Conservation (phyloP, 2,329 filamentous ascomycete species). For the Penicillium sp. region DNA sequence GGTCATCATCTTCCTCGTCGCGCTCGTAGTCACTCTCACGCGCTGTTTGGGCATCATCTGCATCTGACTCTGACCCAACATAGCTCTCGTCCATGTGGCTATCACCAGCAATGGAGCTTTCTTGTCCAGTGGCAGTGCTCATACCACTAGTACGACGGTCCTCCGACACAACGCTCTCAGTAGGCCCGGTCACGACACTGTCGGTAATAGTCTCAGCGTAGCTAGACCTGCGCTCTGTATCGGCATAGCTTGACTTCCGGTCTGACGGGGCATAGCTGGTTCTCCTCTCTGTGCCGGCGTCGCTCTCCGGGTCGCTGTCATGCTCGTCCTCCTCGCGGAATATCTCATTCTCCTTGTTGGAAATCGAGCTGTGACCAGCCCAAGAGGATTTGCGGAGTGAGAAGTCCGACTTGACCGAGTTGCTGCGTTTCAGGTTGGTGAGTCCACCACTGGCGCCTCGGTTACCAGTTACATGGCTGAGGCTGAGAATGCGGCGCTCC, state of each 20-base stretch:
- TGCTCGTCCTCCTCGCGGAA: conserved; percentile 64
- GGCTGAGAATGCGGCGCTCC: conserved; percentile 78
- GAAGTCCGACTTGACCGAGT: conserved; percentile 68
- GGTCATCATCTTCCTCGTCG: conserved; percentile 17
- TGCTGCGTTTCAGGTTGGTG: conserved; percentile 69
- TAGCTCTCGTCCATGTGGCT: conserved; percentile 17
- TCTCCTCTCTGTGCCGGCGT: conserved; percentile 47
- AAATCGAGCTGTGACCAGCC: conserved; percentile 51
- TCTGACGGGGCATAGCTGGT: conserved; percentile 42
- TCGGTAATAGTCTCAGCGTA: conserved; percentile 40
- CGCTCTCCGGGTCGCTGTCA: conserved; percentile 48
- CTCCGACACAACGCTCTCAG: conserved; percentile 41
- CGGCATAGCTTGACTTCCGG: conserved; percentile 43
- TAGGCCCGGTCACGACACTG: conserved; percentile 38
- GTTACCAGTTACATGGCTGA: conserved; percentile 86
- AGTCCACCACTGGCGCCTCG: conserved; percentile 42
- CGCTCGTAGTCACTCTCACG: conserved; percentile 16
- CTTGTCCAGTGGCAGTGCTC: conserved; percentile 38
- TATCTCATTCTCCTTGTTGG: conserved; percentile 61
- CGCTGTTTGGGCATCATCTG: conserved; percentile 17
- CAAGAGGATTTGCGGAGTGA: conserved; percentile 67
- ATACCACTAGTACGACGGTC: conserved; percentile 41
- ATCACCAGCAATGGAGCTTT: conserved; percentile 20
- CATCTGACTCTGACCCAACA: conserved; percentile 18
- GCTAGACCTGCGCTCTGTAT: conserved; percentile 26